Percentiles rank a stretch among this genome's conserved stretches.
phyloP scores from a whole-genome alignment of 2,329 filamentous ascomycete species.

The Pseudonectria foliicola region DNA sequence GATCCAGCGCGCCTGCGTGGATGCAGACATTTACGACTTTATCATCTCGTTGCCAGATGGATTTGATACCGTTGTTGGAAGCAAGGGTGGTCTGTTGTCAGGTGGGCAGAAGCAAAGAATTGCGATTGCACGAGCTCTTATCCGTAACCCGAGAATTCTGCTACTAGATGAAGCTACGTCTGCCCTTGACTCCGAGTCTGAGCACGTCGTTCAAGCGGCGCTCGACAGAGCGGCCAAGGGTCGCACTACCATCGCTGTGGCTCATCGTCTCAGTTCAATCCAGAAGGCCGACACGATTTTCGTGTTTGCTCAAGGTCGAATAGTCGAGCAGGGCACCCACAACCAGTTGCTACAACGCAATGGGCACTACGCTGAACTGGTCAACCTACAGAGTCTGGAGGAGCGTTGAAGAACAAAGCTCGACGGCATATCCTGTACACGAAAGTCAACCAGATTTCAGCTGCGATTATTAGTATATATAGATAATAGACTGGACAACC shows the following conservation, averaged over 20 bases:
- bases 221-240: constrained; percentile 73
- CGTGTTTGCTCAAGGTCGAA: constrained; percentile 77
- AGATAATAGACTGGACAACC: too few species aligned
- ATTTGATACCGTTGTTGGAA: constrained; percentile 52
- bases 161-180: constrained; percentile 61
- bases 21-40: constrained; percentile 44
- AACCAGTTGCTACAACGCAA: constrained; percentile 58
- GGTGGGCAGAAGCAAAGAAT: constrained; percentile 63
- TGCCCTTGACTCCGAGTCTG: constrained; percentile 51
- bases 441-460: too few species aligned
- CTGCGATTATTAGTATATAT: too few species aligned
- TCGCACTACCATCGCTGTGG: constrained; percentile 87
- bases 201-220: constrained; percentile 63
- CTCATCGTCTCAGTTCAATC: constrained; percentile 81
- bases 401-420: too few species aligned
- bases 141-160: constrained; percentile 54
- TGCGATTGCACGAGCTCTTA: constrained; percentile 60
- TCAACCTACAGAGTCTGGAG: constrained; percentile 69
- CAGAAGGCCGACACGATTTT: constrained; percentile 91
- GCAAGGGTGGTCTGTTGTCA: constrained; percentile 55
- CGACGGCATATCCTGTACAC: too few species aligned
- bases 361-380: constrained; percentile 67
- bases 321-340: constrained; percentile 80
- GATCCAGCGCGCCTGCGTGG: constrained; percentile 37
- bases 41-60: constrained; percentile 43